A percentile compares a stretch with the other conserved stretches of the same genome.
These are phyloP conservation scores for Cladophialophora chaetospira DNA, from an alignment of 2,329 filamentous ascomycete genomes.

Conservation along the genomic window DNA sequence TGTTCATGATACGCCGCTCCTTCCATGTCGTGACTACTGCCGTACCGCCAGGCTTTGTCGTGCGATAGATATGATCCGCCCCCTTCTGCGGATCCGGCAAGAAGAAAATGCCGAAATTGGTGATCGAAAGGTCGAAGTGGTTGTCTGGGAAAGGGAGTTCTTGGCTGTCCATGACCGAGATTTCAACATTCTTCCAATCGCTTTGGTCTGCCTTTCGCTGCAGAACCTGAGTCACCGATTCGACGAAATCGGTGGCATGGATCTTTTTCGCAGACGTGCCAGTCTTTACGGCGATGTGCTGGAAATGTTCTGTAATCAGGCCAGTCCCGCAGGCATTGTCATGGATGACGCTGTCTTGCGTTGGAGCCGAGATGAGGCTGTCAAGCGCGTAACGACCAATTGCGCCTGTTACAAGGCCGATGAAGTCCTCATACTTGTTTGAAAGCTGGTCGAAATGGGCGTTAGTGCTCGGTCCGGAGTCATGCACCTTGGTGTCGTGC, in stretches of 20 bases:
- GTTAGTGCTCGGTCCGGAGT: too few species aligned
- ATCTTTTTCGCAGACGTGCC: slow-evolving; percentile 11
- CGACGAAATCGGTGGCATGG: slow-evolving; percentile 26
- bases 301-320: slow-evolving; percentile 21
- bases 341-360: slow-evolving; percentile 20
- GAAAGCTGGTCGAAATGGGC: slow-evolving; percentile 11
- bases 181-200: slow-evolving; percentile 16
- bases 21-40: slow-evolving; percentile 30
- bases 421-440: slow-evolving; percentile 5
- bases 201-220: background rate
- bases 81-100: slow-evolving; percentile 25
- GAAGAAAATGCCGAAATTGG: slow-evolving; percentile 31
- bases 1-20: slow-evolving; percentile 9
- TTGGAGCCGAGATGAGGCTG: background rate
- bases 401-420: slow-evolving; percentile 11
- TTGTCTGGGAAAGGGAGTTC: slow-evolving; percentile 18
- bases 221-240: slow-evolving; percentile 18
- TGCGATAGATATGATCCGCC: slow-evolving; percentile 29
- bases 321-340: slow-evolving; percentile 31
- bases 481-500: too few species aligned
- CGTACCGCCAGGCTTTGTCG: slow-evolving; percentile 25
- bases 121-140: slow-evolving; percentile 23
- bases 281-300: slow-evolving; percentile 3
- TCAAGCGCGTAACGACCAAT: slow-evolving; percentile 2
- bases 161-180: slow-evolving; percentile 23